Evolutionary conservation across 345 rosid species (phyloP).

Genomic region (Aegle marmelos): DNA sequence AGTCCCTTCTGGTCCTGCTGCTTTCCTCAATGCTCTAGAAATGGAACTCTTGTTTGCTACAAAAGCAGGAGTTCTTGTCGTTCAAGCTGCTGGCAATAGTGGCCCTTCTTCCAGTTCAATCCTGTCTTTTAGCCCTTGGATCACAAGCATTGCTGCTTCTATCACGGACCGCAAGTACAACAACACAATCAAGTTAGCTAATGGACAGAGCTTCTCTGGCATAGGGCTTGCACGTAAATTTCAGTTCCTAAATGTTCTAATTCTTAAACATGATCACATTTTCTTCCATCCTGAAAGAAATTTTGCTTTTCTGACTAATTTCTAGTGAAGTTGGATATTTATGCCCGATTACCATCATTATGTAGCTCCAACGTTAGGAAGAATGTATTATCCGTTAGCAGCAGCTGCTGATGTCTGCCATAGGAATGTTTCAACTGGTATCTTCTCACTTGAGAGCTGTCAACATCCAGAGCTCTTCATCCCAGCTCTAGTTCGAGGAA

Average conservation of each 20-base stretch:
- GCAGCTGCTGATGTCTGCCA: conserved; percentile 45
- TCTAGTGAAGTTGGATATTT: neutral
- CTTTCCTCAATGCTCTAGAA: conserved; percentile 44
- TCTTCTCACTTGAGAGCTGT: conserved; percentile 35
- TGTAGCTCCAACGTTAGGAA: conserved; percentile 46
- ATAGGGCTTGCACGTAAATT: conserved; percentile 42
- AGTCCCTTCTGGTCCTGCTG: conserved; percentile 43
- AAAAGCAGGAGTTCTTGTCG: conserved; percentile 44
- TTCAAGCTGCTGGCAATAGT: conserved; percentile 52
- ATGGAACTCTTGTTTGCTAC: conserved; percentile 45
- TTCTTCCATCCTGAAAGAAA: neutral
- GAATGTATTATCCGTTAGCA: conserved; percentile 24
- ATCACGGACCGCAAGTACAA: conserved; percentile 41
- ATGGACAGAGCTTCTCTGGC: conserved; percentile 38
- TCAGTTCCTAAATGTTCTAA: neutral
- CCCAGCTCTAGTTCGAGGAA: conserved; percentile 24
- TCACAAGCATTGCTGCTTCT: conserved; percentile 46
- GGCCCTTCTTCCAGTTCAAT: conserved; percentile 48
- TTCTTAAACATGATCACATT: neutral
- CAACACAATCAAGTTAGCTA: conserved; percentile 30
- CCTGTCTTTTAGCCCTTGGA: conserved; percentile 55
- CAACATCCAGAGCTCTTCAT: conserved; percentile 37
- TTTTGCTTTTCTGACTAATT: neutral
- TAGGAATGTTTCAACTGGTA: conserved; percentile 23
- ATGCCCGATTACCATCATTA: neutral